Percentiles rank a stretch among this genome's conserved stretches.
Conservation (phyloP, 2,329 filamentous ascomycete species). For the Colletotrichum sp. region DNA sequence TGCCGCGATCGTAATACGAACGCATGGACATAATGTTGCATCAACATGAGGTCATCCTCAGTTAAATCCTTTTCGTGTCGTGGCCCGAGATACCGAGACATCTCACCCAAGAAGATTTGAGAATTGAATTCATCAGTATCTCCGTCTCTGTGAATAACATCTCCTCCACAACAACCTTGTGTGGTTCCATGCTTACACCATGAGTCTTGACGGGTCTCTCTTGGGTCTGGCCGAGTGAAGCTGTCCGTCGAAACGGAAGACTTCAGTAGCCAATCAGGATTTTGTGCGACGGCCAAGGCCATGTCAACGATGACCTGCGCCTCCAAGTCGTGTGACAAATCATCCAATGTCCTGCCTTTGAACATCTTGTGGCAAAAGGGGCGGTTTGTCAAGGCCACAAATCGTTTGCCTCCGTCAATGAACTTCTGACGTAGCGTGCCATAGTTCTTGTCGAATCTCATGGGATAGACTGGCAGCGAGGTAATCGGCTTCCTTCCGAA, state of each 20-base stretch:
- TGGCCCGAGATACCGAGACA: not conserved
- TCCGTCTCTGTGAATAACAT: not conserved
- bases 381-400: not conserved
- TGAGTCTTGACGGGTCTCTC: not conserved
- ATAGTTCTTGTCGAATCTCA: not conserved
- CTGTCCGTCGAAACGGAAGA: not conserved
- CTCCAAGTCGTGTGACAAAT: not conserved
- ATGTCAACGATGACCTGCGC: constrained; percentile 9
- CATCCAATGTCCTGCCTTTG: not conserved
- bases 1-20: constrained; percentile 15
- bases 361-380: not conserved
- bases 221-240: not conserved
- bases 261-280: not conserved
- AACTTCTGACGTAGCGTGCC: not conserved
- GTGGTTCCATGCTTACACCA: not conserved
- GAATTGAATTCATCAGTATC: not conserved
- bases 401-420: not conserved
- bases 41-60: constrained; percentile 5
- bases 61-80: not conserved
- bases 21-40: constrained; percentile 7
- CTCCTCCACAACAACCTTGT: not conserved
- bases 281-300: not conserved
- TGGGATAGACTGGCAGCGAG: not conserved
- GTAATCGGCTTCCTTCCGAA: not conserved
- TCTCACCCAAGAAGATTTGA: not conserved